Base-by-base conservation (phyloP, 768 basidiomycete species). In the Suillus occidentalis region DNA sequence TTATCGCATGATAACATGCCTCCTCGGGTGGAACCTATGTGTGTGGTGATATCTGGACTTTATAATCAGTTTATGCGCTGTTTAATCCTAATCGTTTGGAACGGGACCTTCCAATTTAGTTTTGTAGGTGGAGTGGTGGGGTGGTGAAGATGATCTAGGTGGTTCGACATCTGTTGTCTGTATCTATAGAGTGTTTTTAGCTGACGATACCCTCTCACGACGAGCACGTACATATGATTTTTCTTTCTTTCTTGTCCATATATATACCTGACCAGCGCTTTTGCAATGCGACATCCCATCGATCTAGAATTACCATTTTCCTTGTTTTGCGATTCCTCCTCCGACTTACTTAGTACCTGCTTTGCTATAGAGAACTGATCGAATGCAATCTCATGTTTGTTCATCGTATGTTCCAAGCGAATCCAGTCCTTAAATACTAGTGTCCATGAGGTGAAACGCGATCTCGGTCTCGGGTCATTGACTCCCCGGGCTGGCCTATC, bases 51-150 rank as follows among this genome's bases (percentile, higher is more conserved):
- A 67, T 64, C 62, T 52, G 67, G 69, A 66, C 66, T 62, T 65
- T 70, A 72, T 76, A 77, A 76, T 73, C 65, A 63, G 50, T 66
- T 67, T 76, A 69, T 73, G 72, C 70, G 37, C 71, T 67, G 10
- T 73, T 77, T 76, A 76, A 76, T 77, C 16, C 63, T 75, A 73
- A 66, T 72, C 67, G 67, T 74, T 36, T 52, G n/a, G 40, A 59
- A 45, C 65, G 36, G 53, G 58, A 42, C 40, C 28, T 59, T 42
- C 40, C 58, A 42, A 28, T 28, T 59, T 42, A 4, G 39, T 34
- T 31, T 39, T 59, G 39, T 42, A 58, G 39, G 56, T 8, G 37
- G 37, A 34, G 56, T 22, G 53, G 53, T n/a, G 56, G n/a, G 7
- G 55, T n/a, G 53, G 20, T 22, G 34, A 12, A 13, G 39, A 16